These are phyloP conservation scores for Pleodorina starrii DNA, from an alignment of 139 green algal genomes.

Conservation along the genomic window DNA sequence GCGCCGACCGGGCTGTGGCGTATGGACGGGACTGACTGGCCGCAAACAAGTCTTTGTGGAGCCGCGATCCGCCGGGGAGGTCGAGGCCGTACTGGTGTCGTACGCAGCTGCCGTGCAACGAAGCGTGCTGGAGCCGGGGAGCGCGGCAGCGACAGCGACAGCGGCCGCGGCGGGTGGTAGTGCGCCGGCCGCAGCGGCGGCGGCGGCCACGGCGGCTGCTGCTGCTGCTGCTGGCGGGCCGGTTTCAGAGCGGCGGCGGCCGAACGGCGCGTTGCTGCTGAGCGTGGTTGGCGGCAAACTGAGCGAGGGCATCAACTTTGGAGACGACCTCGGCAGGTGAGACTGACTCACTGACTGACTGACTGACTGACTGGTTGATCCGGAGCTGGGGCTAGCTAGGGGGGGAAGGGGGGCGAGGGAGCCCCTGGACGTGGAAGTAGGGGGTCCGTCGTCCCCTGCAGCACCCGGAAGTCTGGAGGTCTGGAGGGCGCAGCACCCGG, in stretches of 20 bases:
- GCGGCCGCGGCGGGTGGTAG: neutral
- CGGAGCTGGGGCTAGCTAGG: no score
- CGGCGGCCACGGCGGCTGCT: neutral
- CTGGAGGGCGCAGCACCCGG: no score
- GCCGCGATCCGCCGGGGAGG: conserved; percentile 55
- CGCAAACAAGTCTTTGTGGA: conserved; percentile 74
- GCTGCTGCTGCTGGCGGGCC: neutral
- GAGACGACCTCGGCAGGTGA: conserved; percentile 81
- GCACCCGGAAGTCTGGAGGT: no score
- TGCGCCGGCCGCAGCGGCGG: neutral
- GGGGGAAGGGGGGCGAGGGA: no score
- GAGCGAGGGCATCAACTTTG: conserved; percentile 99
- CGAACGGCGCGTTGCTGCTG: conserved; percentile 88
- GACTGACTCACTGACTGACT: no score
- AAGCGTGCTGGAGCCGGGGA: no score
- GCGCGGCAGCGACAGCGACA: neutral
- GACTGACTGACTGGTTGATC: no score
- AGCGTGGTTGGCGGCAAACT: conserved; percentile 97
- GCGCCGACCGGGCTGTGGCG: conserved; percentile 67
- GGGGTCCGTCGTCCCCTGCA: no score
- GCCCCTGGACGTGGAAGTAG: no score
- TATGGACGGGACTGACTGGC: conserved; percentile 63
- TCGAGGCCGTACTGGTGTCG: conserved; percentile 78
- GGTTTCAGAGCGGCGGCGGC: neutral
- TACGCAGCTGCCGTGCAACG: conserved; percentile 68